phyloP scores from a whole-genome alignment of 371 early-diverging fungal genomes.

The Gilbertella persicaria region DNA sequence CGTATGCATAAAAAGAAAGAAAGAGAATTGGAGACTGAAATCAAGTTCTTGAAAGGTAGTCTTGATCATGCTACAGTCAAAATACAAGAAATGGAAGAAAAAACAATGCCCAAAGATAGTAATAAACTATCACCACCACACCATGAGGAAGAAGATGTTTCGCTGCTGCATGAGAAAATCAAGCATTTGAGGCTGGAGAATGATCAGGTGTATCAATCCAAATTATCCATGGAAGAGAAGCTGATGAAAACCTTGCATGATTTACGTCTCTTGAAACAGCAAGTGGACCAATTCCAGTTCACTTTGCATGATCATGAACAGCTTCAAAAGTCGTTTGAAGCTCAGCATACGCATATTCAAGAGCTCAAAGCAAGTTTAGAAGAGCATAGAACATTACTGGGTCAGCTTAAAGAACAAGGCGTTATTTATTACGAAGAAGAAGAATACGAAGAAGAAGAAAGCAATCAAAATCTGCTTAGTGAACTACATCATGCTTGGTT shows the following conservation, averaged over 20 bases:
- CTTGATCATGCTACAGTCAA: slow-evolving; percentile 26
- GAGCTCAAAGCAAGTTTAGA: slow-evolving; percentile 33
- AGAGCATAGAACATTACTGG: slow-evolving; percentile 29
- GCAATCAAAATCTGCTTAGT: slow-evolving; percentile 3
- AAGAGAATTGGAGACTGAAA: slow-evolving; percentile 20
- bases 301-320: slow-evolving; percentile 23
- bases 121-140: neutral
- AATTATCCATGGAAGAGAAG: slow-evolving; percentile 34
- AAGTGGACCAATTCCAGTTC: slow-evolving; percentile 25
- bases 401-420: slow-evolving; percentile 17
- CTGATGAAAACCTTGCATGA: slow-evolving; percentile 18
- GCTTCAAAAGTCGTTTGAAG: slow-evolving; percentile 26
- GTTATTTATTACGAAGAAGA: neutral
- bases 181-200: slow-evolving; percentile 28
- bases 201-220: slow-evolving; percentile 32
- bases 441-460: neutral
- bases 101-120: slow-evolving; percentile 14
- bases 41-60: slow-evolving; percentile 16
- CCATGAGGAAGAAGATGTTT: neutral
- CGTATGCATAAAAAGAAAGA: slow-evolving; percentile 13
- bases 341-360: slow-evolving; percentile 27
- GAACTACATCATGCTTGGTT: slow-evolving; percentile 16
- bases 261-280: slow-evolving; percentile 25
- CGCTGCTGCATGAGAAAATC: slow-evolving; percentile 9
- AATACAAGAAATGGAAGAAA: slow-evolving; percentile 27